Base-by-base conservation (phyloP, 805 yeast species). In the Kockiozyma suomiensis region DNA sequence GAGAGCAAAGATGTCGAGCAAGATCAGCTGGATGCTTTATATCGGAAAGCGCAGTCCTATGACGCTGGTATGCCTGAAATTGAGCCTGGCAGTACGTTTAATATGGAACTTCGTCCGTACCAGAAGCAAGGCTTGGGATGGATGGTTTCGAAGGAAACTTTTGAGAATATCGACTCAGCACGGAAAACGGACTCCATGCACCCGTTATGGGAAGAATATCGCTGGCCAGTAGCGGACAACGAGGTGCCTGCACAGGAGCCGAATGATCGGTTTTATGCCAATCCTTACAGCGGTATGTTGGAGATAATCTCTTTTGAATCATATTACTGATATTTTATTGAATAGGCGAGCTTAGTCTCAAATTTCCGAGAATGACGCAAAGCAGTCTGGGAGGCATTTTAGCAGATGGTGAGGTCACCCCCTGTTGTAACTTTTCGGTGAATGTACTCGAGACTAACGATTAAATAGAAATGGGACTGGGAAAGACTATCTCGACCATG, bases 401-500 rank as follows among this genome's bases (percentile, higher is more conserved):
- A 15, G 96, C 97, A 0, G 98, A 92, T 75, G 98, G 64, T 61
- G 19, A 28, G 64, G 8, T 10, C 10, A 32, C 7, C n/a, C 26
- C 4, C 2, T 17, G 3, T 26, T n/a, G n/a, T 12, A 12, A 2
- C 21, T 7, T 12, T 6, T 25, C 32, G n/a, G 10, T 30, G 33
- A 30, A 30, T 6, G 10, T 7, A 10, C 10, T 30, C 6, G 10
- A 30, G 33, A 10, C 33, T 30, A 30, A 30, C 33, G 10, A 30
- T 3, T 32, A 4, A 17, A 4, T 13, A 61, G 68, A 92, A 72
- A 92, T 92, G 98, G 98, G 98, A 0, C 78, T 92, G 7, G 98
- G 98, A 45, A 92, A 92, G 70, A 92, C 98, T 0, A 87, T 92
- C 25, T 87, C 96, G 0, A 84, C 96, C 0, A 73, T 90, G 54